phyloP scores from a whole-genome alignment of 768 basidiomycete species.

The Mycena amicta region DNA sequence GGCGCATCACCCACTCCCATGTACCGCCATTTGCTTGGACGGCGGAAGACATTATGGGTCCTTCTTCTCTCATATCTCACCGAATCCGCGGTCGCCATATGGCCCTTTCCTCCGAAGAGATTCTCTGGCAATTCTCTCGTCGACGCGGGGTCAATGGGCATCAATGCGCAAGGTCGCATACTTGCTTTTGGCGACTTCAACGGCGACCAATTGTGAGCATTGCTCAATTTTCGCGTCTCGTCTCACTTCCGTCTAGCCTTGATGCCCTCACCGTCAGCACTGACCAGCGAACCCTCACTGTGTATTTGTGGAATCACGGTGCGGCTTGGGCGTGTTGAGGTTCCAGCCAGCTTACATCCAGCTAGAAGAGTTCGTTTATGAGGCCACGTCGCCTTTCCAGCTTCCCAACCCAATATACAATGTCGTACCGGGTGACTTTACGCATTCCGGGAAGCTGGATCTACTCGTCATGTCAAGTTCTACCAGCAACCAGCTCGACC shows the following conservation, averaged over 20 bases:
- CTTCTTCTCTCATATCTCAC: constrained; percentile 10
- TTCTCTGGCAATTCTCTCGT: constrained; percentile 83
- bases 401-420: constrained; percentile 68
- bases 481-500: constrained; percentile 53
- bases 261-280: constrained; percentile 76
- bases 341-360: constrained; percentile 1
- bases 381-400: constrained; percentile 50
- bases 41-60: constrained; percentile 10
- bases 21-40: constrained; percentile 19
- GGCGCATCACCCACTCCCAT: no score
- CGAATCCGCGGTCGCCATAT: constrained; percentile 37
- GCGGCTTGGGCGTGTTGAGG: no score
- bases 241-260: constrained; percentile 48
- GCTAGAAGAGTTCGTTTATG: constrained; percentile 61
- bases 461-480: constrained; percentile 80
- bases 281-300: constrained; percentile 76
- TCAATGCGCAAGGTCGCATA: constrained; percentile 71
- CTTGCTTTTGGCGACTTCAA: constrained; percentile 95
- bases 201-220: constrained; percentile 86
- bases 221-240: background rate
- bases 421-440: constrained; percentile 91
- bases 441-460: constrained; percentile 90
- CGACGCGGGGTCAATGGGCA: constrained; percentile 77
- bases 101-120: constrained; percentile 89
- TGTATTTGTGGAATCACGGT: constrained; percentile 87